Base-by-base conservation (phyloP, 306 rosid genomes). In the Casuarina cunninghamiana region DNA sequence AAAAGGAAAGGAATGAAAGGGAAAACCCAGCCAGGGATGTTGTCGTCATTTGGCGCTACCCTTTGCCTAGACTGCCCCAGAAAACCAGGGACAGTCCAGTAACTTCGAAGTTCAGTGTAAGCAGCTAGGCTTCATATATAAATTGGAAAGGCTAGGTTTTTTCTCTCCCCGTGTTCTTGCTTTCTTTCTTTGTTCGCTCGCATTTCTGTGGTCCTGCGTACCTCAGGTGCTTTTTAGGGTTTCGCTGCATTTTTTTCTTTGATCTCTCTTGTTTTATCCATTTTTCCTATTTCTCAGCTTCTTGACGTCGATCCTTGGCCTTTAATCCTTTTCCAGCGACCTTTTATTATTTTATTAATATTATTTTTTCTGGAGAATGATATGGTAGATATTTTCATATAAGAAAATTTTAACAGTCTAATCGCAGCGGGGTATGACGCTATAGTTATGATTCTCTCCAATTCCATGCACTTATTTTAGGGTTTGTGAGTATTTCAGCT, bases 191-290 rank as follows among this genome's bases (percentile, higher is more conserved):
- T 71, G 50, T 70, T 35, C 49, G 75, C 84, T 67, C 80, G 6
- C 72, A 68, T 70, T 74, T 86, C 74, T 74, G 93, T 84, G 91
- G 88, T 75, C 85, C 83, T 53, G 84, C 86, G 70, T 72, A 17
- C 77, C 45, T 81, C 85, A 75, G 94, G 97, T 88, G 88, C 82
- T 51, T 75, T 37, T 66, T 85, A 78, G 89, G 84, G 84, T 79
- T 85, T 60, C 71, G 21, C 50, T 5, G 2, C 5, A 38, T 42
- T 16, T 4, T 38, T 38, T 35, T 0, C 12, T 41, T 44, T 9
- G 35, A 32, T 44, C 54, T 71, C 4, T 48, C 26, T 51, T 37
- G 1, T 2, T 38, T 6, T 43, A 6, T 60, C 50, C 21, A 21
- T 37, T 26, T 65, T 17, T 10, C 9, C 2, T 32, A 2, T 72